Conservation (phyloP, 1,284 basidiomycete genomes). For the Papiliotrema flavescens region DNA sequence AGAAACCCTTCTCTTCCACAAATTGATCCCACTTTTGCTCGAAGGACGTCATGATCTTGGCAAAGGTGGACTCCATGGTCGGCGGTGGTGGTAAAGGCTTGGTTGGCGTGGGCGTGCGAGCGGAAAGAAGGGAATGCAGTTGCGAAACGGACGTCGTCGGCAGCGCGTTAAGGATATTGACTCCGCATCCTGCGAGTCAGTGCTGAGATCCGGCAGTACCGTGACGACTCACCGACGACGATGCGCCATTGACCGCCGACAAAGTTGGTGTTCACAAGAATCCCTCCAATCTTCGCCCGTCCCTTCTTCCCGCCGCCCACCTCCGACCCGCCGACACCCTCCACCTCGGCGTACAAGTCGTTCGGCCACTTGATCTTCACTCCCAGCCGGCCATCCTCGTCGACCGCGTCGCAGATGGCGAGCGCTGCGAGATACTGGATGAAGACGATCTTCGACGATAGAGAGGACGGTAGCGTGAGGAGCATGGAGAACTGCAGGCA, state of each 20-base stretch:
- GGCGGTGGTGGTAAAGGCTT: slow-evolving; percentile 50
- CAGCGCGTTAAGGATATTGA: slow-evolving; percentile 79
- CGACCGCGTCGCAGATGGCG: slow-evolving; percentile 75
- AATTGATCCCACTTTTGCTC: slow-evolving; percentile 75
- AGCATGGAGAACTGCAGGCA: slow-evolving; percentile 84
- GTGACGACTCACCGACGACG: slow-evolving; percentile 64
- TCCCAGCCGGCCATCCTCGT: slow-evolving; percentile 55
- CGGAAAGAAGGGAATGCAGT: slow-evolving; percentile 50
- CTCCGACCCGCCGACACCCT: slow-evolving; percentile 46
- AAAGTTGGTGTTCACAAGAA: slow-evolving; percentile 86
- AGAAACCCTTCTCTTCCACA: slow-evolving; percentile 63
- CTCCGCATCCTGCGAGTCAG: slow-evolving; percentile 67
- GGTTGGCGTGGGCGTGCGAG: slow-evolving; percentile 16
- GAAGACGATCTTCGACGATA: slow-evolving; percentile 76
- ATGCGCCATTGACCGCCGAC: slow-evolving; percentile 67
- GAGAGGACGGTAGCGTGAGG: slow-evolving; percentile 57
- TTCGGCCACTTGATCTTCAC: slow-evolving; percentile 97
- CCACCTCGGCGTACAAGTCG: slow-evolving; percentile 73
- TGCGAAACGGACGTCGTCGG: slow-evolving; percentile 81
- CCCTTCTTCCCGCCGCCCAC: slow-evolving; percentile 51
- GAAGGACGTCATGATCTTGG: slow-evolving; percentile 72
- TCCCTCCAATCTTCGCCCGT: slow-evolving; percentile 73
- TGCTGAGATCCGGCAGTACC: neutral
- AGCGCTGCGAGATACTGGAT: slow-evolving; percentile 92
- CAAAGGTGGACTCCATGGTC: slow-evolving; percentile 70